Percentiles rank a stretch among this genome's conserved stretches.
These are phyloP conservation scores for Gynandropsis gynandra DNA, from an alignment of 345 rosid species.

Conservation along the genomic window DNA sequence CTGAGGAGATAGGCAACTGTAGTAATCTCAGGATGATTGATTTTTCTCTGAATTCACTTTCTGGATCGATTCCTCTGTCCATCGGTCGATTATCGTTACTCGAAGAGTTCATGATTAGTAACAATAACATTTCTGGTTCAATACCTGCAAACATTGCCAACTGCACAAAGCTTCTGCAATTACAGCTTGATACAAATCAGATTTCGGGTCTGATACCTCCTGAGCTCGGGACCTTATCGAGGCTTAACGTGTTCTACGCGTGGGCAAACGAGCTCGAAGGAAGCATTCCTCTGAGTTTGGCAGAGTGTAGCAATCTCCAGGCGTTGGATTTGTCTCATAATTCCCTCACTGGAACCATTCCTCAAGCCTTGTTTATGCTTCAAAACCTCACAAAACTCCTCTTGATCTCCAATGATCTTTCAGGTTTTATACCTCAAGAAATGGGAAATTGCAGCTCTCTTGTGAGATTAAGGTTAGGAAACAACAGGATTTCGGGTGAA, in stretches of 20 bases:
- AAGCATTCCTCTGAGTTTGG: constrained; percentile 69
- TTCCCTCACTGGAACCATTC: constrained; percentile 67
- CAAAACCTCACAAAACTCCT: constrained; percentile 71
- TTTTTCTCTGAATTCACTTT: constrained; percentile 69
- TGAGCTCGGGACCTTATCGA: constrained; percentile 56
- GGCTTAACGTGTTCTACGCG: constrained; percentile 64
- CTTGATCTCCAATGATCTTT: constrained; percentile 62
- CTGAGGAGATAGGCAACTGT: constrained; percentile 85
- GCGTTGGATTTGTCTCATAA: constrained; percentile 79
- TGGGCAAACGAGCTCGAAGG: constrained; percentile 97
- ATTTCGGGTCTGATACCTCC: constrained; percentile 80
- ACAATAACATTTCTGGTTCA: constrained; percentile 79
- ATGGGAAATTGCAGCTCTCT: constrained; percentile 71
- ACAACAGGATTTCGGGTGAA: constrained; percentile 56
- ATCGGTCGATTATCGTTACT: constrained; percentile 54
- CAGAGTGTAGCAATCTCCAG: constrained; percentile 52
- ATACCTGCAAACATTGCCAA: constrained; percentile 65
- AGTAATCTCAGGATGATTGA: constrained; percentile 60
- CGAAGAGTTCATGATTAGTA: constrained; percentile 81
- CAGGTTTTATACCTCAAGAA: constrained; percentile 59
- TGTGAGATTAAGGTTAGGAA: constrained; percentile 67
- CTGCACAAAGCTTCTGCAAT: constrained; percentile 53
- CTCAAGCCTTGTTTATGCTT: constrained; percentile 69
- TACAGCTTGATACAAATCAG: constrained; percentile 80
- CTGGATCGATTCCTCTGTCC: constrained; percentile 63